phyloP scores from a whole-genome alignment of 331 rosid species.

The Phaseolus coccineus region DNA sequence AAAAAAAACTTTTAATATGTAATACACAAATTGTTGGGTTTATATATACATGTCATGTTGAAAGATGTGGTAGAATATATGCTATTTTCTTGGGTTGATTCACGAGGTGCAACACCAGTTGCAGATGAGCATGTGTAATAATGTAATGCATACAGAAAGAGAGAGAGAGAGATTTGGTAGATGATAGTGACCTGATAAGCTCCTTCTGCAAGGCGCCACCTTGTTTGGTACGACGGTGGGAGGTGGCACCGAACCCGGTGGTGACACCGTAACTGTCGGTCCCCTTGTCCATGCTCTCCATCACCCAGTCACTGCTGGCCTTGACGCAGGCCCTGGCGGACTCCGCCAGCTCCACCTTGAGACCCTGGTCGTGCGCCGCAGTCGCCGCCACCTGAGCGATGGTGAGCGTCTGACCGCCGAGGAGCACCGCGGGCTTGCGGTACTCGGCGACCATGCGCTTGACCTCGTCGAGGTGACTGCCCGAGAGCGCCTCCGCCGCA shows the following conservation, averaged over 20 bases:
- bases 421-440: conserved; percentile 59
- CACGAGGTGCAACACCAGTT: too few species aligned
- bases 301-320: conserved; percentile 91
- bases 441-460: conserved; percentile 85
- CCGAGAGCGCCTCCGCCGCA: conserved; percentile 61
- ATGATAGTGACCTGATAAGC: conserved; percentile 59
- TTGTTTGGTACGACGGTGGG: conserved; percentile 78
- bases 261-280: conserved; percentile 83
- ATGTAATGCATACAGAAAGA: too few species aligned
- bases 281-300: conserved; percentile 74
- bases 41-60: too few species aligned
- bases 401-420: conserved; percentile 73
- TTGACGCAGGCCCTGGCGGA: conserved; percentile 65
- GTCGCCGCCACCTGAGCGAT: conserved; percentile 79
- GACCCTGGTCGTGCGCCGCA: conserved; percentile 52
- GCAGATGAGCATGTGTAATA: too few species aligned
- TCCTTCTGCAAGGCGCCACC: conserved; percentile 86
- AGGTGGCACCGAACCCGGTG: conserved; percentile 90
- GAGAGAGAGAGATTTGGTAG: too few species aligned
- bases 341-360: conserved; percentile 73
- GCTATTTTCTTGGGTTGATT: too few species aligned
- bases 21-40: too few species aligned
- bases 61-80: too few species aligned
- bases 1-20: too few species aligned
- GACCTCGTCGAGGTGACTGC: conserved; percentile 82